phyloP scores from a whole-genome alignment of 352 stramenopile species.

The Phytopythium boreale region DNA sequence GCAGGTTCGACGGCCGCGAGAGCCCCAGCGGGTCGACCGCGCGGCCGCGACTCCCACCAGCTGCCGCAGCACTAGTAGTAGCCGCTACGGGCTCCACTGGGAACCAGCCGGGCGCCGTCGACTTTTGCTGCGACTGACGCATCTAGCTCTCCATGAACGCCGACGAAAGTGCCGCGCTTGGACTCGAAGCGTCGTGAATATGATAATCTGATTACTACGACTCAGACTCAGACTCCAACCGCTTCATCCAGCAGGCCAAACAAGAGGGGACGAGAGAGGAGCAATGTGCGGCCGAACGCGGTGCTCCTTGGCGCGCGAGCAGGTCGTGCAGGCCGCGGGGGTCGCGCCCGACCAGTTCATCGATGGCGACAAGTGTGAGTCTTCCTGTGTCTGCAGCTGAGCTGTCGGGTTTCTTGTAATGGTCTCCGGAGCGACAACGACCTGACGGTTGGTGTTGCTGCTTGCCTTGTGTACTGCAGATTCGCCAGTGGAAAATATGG shows the following conservation, averaged over 20 bases:
- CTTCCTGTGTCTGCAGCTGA: neutral
- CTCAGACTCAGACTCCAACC: neutral
- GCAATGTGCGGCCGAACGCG: constrained; percentile 71
- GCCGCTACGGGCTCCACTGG: constrained; percentile 6
- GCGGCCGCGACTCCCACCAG: neutral
- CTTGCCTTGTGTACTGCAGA: constrained; percentile 30
- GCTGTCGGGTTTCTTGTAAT: neutral
- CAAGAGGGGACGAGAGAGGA: neutral
- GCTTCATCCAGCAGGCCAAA: neutral
- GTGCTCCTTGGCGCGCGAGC: constrained; percentile 53
- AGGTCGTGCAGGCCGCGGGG: constrained; percentile 44
- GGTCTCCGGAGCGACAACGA: neutral
- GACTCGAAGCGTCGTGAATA: neutral
- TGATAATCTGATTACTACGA: neutral
- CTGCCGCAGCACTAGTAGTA: neutral
- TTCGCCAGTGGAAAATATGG: constrained; percentile 75
- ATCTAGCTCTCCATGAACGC: constrained; percentile 1
- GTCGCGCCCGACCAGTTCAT: constrained; percentile 49
- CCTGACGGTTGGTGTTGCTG: neutral
- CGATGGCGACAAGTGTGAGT: constrained; percentile 72
- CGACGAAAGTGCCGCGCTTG: neutral
- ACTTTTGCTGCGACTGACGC: neutral
- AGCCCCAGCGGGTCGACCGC: constrained; percentile 29
- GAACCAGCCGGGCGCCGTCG: constrained; percentile 4
- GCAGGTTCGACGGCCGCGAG: constrained; percentile 22